phyloP scores from a whole-genome alignment of 2,329 filamentous ascomycete genomes.

The Scolecobasidium constrictum region DNA sequence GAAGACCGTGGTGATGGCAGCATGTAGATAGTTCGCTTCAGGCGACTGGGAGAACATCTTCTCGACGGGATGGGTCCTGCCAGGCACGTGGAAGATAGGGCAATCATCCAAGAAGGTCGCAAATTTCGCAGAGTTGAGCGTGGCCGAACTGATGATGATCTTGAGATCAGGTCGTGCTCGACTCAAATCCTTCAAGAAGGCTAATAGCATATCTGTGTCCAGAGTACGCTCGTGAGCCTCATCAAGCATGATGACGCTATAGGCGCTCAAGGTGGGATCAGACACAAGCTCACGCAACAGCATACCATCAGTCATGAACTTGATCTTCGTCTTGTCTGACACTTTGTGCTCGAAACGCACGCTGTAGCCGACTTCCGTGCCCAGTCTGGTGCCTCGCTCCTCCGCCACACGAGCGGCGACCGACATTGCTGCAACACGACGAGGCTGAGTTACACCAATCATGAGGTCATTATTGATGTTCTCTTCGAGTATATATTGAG shows the following conservation, averaged over 20 bases:
- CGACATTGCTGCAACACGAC: slow-evolving; percentile 93
- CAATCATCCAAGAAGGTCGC: slow-evolving; percentile 83
- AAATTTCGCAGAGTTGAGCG: slow-evolving; percentile 89
- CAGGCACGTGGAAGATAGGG: slow-evolving; percentile 90
- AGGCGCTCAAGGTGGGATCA: slow-evolving; percentile 70
- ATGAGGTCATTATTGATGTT: slow-evolving; percentile 83
- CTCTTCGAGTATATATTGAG: slow-evolving; percentile 86
- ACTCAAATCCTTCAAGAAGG: slow-evolving; percentile 79
- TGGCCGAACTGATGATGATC: slow-evolving; percentile 85
- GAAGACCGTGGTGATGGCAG: slow-evolving; percentile 85
- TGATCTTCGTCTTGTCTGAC: slow-evolving; percentile 79
- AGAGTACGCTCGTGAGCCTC: slow-evolving; percentile 93
- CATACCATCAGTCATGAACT: slow-evolving; percentile 98
- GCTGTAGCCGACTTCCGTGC: slow-evolving; percentile 85
- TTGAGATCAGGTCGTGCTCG: slow-evolving; percentile 76
- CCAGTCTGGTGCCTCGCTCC: slow-evolving; percentile 81
- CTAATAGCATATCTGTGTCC: slow-evolving; percentile 80
- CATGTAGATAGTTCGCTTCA: slow-evolving; percentile 86
- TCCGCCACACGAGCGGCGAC: slow-evolving; percentile 94
- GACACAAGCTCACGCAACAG: slow-evolving; percentile 81
- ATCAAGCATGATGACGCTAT: slow-evolving; percentile 89
- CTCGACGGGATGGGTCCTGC: slow-evolving; percentile 78
- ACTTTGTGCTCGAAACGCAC: slow-evolving; percentile 93
- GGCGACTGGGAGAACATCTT: slow-evolving; percentile 85
- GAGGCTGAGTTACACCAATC: slow-evolving; percentile 86